Base-by-base conservation (phyloP, 306 rosid species). In the Quercus aquifolioides region DNA sequence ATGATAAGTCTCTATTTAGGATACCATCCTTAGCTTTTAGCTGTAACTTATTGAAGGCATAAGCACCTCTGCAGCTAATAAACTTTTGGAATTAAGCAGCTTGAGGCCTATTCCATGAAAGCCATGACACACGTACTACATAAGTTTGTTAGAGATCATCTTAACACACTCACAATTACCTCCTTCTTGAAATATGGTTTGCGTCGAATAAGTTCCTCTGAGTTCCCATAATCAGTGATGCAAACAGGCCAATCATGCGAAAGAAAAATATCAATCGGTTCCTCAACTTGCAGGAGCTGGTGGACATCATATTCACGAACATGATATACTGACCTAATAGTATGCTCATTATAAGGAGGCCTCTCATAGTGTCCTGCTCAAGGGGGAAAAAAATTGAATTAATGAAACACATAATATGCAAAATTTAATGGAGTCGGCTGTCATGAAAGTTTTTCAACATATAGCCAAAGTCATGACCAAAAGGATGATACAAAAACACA, bases 161-260 rank as follows among this genome's bases (percentile, higher is more conserved):
- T 77, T 65, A 30, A 68, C 52, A 55, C 4, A 9, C 60, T 38
- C 57, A 69, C 10, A 68, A 63, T 63, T 78, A 95, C 99, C 97
- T 95, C 99, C 63, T 87, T 80, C 88, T 70, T 78, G 43, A 92
- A 95, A 75, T 20, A 81, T 30, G 77, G 88, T 81, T 92, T 95
- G 30, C 33, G 72, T 64, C 67, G 86, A 73, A 91, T 82, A 82
- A 92, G 98, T 58, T 86, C 85, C 88, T 83, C 41, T 87, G 90
- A 91, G 77, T 95, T 80, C 87, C 99, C 99, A 81, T 82, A 90
- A 75, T 92, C 97, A 71, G 98, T 92, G 86, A 95, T 90, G 35
- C 96, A 90, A 77, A 88, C 54, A 0, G 98, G 99, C 99, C 99
- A 95, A 85, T 95, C 99, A 83, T 95, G 98, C 6, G 99, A 95